Base-by-base conservation (phyloP, 1,284 basidiomycete genomes). In the Gymnopus androsaceus region DNA sequence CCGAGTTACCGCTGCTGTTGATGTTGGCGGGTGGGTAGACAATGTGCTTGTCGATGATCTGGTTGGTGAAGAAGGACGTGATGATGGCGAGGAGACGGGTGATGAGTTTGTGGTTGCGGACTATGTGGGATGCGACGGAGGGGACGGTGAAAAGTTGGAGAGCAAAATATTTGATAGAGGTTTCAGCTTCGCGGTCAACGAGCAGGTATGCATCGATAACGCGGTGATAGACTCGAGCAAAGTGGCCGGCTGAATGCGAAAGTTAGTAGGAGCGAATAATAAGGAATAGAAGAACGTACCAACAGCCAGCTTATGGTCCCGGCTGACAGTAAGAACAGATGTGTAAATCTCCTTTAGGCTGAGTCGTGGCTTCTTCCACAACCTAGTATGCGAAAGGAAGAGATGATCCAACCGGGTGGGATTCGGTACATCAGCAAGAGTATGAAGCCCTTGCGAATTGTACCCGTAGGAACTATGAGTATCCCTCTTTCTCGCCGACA, bases 101-200 rank as follows among this genome's bases (percentile, higher is more conserved):
- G 61, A 95, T 82, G 61, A 97, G 82, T 58, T 83, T 80, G 66
- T 90, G 85, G 63, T 87, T 79, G n/a, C 81, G 79, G 37, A 90
- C 87, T 46, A 95, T 85, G 61, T 94, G 87, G 8, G 82, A 78
- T 0, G 92, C 89, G 50, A 94, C 85, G 0, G 88, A 88, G 0
- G 94, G 94, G 2, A 94, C 87, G 0, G 94, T 94, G 73, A 96
- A 94, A 31, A 97, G 80, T 65, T 95, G 92, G 15, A 95, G 82
- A 28, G 92, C 90, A 63, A 96, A 92, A 63, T 93, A 94, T 67
- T 94, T 92, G 72, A 96, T 92, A 15, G 93, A 92, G 3, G 92
- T 92, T 70, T 98, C 95, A 1, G 90, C 88, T 69, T 98, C 95
- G 23, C 94, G 82, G 65, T 98, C 95, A 21, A 92, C 85, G 41